Conservation (phyloP, 2,329 filamentous ascomycete genomes). For the Nemania diffusa region DNA sequence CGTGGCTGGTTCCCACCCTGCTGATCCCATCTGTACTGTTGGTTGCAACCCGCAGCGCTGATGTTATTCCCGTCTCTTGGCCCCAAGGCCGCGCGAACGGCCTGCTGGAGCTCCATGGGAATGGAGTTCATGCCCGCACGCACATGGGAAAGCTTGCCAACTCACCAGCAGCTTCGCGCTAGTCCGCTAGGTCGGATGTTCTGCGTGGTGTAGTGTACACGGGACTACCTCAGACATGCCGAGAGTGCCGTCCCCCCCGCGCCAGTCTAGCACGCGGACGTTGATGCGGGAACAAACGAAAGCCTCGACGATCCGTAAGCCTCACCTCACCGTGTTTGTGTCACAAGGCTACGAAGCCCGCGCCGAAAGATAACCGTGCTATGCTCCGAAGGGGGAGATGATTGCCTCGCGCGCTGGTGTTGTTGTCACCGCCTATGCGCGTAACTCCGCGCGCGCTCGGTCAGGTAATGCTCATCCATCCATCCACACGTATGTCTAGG, state of each 20-base stretch:
- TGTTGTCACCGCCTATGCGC: too few species aligned
- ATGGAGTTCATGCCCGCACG: not conserved
- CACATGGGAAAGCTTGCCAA: not conserved
- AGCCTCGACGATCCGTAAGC: slow-evolving; percentile 37
- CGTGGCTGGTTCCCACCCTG: not conserved
- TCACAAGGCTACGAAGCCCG: slow-evolving; percentile 41
- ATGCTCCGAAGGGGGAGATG: slow-evolving; percentile 13
- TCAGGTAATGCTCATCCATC: not conserved
- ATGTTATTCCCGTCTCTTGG: slow-evolving; percentile 20
- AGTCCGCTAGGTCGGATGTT: not conserved
- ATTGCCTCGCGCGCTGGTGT: not conserved
- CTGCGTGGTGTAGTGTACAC: not conserved
- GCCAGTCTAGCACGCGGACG: not conserved
- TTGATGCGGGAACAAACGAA: slow-evolving; percentile 8
- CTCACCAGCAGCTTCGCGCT: slow-evolving; percentile 6
- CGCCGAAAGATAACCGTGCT: not conserved
- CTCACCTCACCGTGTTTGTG: slow-evolving; percentile 36
- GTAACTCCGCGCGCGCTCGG: too few species aligned
- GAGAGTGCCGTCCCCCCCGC: not conserved
- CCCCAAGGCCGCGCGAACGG: not conserved
- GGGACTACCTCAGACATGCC: not conserved
- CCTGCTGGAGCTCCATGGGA: not conserved
- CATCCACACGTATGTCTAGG: slow-evolving; percentile 2
- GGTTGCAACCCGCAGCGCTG: not conserved
- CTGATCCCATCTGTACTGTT: not conserved